Evolutionary conservation across 2,329 filamentous ascomycete genomes (phyloP), one percentile per base, ranked within the genome.

Genomic region (Fonsecaea multimorphosa): DNA sequence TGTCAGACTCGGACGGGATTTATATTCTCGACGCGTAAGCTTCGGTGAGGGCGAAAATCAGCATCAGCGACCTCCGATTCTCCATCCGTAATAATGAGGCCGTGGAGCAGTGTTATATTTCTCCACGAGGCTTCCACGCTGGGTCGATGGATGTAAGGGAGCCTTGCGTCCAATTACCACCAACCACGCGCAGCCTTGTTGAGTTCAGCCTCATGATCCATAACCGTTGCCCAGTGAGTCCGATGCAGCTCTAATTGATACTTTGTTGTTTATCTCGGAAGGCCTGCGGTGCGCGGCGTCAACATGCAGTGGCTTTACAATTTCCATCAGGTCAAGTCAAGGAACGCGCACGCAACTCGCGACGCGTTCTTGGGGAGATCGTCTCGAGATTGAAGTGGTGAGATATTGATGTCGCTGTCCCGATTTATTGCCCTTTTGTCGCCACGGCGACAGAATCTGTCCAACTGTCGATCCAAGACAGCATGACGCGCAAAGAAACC

Each of bases 21-120:
- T 32, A 51, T 51, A 51, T 59, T 38, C 19, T 58, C 56, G 38
- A 58, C 56, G 56, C 56, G 56, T 58, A 40, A 58, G 56, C 56
- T 46, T 29, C 40, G 24, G 56, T 16, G 56, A 58, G 56, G 40
- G 56, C 38, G 27, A 38, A 51, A 54, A 34, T 9, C 40, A 24
- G 3, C 44, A 46, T 22, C 40, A 49, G 44, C 27, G 9, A 24
- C 44, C 44, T 24, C 44, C 19, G 44, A 27, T 40, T n/a, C 38
- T n/a, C 38, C 38, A 40, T n/a, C 38, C n/a, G 16, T n/a, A 1
- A 24, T 16, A 9, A 54, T 22, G 52, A 44, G 14, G 16, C 31
- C 22, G 29, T 53, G 27, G 24, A 19, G 24, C 12, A 40, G 36
- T 31, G 29, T 31, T 31, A 24, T 29, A 16, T 11, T 32, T 8